Percentiles rank a stretch among this genome's conserved stretches.
phyloP scores from a whole-genome alignment of 495 filamentous ascomycete genomes.

The Neurospora discreta region DNA sequence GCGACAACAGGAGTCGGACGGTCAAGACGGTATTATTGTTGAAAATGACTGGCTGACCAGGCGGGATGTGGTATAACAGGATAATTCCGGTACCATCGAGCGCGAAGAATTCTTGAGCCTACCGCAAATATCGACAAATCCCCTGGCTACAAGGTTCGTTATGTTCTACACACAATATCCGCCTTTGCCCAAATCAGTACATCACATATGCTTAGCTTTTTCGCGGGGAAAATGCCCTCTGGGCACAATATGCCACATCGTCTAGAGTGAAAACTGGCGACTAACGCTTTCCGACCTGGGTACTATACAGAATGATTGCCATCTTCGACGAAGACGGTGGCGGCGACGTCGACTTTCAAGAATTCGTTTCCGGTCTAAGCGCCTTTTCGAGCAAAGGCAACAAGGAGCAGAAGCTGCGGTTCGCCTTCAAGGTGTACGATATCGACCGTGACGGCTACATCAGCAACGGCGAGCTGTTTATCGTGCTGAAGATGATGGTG shows the following conservation, averaged over 20 bases:
- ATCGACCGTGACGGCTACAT: conserved; percentile 99
- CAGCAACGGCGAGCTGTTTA: conserved; percentile 97
- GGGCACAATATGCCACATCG: not conserved
- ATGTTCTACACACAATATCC: not conserved
- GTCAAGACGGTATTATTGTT: not conserved
- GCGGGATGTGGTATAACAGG: conserved; percentile 38
- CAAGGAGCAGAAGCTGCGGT: conserved; percentile 95
- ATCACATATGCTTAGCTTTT: not conserved
- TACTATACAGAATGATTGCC: conserved; percentile 72
- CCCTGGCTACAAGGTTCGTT: conserved; percentile 76
- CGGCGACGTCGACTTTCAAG: conserved; percentile 96
- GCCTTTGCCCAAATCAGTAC: not conserved
- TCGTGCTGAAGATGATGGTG: conserved; percentile 99
- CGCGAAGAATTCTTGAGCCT: conserved; percentile 96
- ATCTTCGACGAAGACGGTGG: conserved; percentile 99
- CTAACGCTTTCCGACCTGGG: not conserved
- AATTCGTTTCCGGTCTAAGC: conserved; percentile 91
- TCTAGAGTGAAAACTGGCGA: not conserved
- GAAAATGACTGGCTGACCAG: not conserved
- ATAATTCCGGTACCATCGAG: conserved; percentile 95
- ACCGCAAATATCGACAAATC: conserved; percentile 95
- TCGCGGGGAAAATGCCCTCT: not conserved
- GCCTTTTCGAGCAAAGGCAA: conserved; percentile 97
- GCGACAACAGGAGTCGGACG: not conserved
- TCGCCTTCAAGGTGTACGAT: conserved; percentile 99